Evolutionary conservation across 139 green algal genomes (phyloP).

Genomic region (Picochlorum sp.): DNA sequence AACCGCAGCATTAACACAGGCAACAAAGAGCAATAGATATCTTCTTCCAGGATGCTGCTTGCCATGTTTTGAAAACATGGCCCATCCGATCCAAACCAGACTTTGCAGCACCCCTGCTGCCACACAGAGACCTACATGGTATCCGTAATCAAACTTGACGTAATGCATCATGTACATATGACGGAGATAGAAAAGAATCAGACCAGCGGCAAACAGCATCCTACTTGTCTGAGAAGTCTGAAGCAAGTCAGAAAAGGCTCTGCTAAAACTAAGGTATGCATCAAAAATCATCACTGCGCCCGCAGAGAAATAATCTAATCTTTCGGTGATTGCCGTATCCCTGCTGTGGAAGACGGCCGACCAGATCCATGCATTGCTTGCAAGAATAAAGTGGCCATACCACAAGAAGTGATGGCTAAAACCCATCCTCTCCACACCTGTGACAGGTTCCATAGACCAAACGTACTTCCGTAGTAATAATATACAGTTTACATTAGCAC

Average conservation of each 20-base stretch:
- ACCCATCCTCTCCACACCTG: neutral
- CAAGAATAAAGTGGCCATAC: conserved; percentile 39
- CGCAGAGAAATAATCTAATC: conserved; percentile 58
- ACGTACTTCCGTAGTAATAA: neutral
- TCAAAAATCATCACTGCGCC: conserved; percentile 33
- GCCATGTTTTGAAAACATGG: conserved; percentile 1
- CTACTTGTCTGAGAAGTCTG: neutral
- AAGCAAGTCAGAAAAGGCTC: conserved; percentile 3
- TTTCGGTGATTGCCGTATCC: conserved; percentile 51
- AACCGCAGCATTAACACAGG: conserved; percentile 42
- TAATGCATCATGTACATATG: conserved; percentile 69
- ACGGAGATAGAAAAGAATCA: conserved; percentile 9
- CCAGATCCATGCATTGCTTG: conserved; percentile 65
- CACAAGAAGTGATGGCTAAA: conserved; percentile 39
- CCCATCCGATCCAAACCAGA: conserved; percentile 39
- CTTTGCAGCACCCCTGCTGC: conserved; percentile 39
- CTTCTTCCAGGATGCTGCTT: conserved; percentile 27
- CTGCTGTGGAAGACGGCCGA: conserved; percentile 72
- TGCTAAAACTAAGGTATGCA: conserved; percentile 24
- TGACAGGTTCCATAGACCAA: neutral
- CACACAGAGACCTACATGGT: conserved; percentile 70
- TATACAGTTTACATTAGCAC: conserved; percentile 29
- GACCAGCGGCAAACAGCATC: conserved; percentile 3
- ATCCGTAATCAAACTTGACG: conserved; percentile 83
- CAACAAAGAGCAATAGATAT: conserved; percentile 48